phyloP scores from a whole-genome alignment of 2,329 filamentous ascomycete genomes.

The Conoideocrella luteorostrata region DNA sequence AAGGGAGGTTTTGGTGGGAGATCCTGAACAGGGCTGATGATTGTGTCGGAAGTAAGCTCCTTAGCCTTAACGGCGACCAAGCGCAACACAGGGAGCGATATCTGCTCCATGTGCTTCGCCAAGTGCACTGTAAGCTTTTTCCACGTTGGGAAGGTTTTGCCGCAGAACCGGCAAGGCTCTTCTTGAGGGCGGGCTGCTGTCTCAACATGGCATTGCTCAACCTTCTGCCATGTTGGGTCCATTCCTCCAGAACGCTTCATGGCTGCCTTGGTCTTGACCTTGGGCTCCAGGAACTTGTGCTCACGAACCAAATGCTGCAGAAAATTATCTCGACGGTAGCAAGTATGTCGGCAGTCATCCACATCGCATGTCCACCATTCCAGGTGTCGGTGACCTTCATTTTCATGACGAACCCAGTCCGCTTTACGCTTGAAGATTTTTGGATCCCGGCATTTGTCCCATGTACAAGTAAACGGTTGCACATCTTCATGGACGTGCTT shows the following conservation, averaged over 20 bases:
- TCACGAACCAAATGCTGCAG: constrained; percentile 87
- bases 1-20: constrained; percentile 35
- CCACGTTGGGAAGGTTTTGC: constrained; percentile 73
- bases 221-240: constrained; percentile 68
- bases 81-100: constrained; percentile 72
- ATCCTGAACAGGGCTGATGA: constrained; percentile 62
- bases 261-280: constrained; percentile 65
- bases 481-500: constrained; percentile 94
- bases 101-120: constrained; percentile 90
- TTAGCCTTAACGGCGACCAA: constrained; percentile 43
- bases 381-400: constrained; percentile 80
- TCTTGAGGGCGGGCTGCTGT: constrained; percentile 60
- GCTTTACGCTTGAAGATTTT: constrained; percentile 95
- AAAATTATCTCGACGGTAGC: constrained; percentile 88
- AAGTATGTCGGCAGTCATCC: constrained; percentile 72
- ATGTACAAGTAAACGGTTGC: constrained; percentile 89
- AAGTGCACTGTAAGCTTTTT: constrained; percentile 92
- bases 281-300: constrained; percentile 80
- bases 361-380: constrained; percentile 88
- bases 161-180: constrained; percentile 84
- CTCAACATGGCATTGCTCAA: constrained; percentile 70
- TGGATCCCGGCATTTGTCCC: constrained; percentile 71
- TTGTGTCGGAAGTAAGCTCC: constrained; percentile 52
- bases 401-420: constrained; percentile 92
- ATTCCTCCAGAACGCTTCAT: constrained; percentile 51